Conservation (phyloP, 2,329 filamentous ascomycete genomes). For the Calonectria montana region DNA sequence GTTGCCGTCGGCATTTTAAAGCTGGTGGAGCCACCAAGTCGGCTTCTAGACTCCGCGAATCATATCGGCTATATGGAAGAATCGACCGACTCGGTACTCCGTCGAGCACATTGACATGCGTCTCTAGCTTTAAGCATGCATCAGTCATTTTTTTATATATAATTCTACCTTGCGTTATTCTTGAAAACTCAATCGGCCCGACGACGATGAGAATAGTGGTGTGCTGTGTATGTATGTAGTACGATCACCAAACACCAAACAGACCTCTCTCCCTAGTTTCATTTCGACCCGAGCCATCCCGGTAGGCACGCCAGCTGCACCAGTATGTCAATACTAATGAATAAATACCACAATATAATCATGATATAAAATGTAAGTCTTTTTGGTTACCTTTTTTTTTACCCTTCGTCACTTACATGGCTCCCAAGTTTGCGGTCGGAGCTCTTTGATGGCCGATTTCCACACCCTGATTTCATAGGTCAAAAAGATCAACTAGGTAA, state of each 20-base stretch:
- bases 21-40: slow-evolving; percentile 10
- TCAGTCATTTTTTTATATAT: background rate
- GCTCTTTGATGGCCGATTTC: no score
- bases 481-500: no score
- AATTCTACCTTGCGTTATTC: background rate
- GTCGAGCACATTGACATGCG: background rate
- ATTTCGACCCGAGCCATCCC: no score
- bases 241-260: background rate
- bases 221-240: background rate
- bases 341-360: no score
- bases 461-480: no score
- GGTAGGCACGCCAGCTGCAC: no score
- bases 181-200: background rate
- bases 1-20: background rate
- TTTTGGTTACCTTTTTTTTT: no score
- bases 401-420: no score
- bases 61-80: slow-evolving; percentile 17
- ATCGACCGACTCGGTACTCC: background rate
- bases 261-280: background rate
- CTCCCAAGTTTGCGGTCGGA: no score
- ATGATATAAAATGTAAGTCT: no score
- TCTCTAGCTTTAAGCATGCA: background rate
- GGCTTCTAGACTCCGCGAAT: slow-evolving; percentile 8
- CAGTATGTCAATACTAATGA: no score
- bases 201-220: background rate